These are phyloP conservation scores for Cajanus cajan DNA, from an alignment of 306 rosid species.

Conservation along the genomic window DNA sequence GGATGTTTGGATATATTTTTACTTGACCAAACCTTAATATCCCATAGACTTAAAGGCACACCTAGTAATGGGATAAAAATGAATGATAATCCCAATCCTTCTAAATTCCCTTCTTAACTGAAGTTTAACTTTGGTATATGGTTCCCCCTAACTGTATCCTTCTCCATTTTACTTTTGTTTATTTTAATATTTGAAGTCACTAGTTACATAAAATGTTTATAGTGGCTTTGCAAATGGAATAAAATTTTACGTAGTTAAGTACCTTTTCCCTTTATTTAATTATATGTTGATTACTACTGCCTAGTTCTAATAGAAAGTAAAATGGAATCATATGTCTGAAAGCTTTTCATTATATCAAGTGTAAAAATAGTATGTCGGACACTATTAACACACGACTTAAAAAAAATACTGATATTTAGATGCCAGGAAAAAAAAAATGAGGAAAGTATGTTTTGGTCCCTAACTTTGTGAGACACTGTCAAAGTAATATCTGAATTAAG, in stretches of 20 bases:
- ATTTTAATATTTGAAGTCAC: background rate
- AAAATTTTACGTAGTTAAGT: too few relatives aligned
- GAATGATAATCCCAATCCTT: background rate
- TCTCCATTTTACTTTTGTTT: background rate
- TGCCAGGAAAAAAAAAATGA: too few relatives aligned
- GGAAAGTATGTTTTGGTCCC: too few relatives aligned
- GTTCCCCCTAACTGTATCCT: too few relatives aligned
- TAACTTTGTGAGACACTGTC: too few relatives aligned
- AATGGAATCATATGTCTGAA: background rate
- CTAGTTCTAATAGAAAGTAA: background rate
- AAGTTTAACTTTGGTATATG: background rate
- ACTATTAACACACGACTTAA: too few relatives aligned
- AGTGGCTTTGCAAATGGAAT: background rate
- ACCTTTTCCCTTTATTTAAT: background rate
- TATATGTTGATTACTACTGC: background rate
- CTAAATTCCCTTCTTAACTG: background rate
- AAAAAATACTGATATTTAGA: too few relatives aligned
- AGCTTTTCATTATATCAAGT: too few relatives aligned
- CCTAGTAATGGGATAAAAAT: background rate
- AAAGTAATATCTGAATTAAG: too few relatives aligned
- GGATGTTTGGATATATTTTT: slow-evolving; percentile 1
- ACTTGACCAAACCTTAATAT: background rate
- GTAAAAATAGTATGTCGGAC: too few relatives aligned
- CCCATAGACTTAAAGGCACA: background rate
- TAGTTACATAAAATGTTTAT: background rate